Base-by-base conservation (phyloP, 768 basidiomycete genomes). In the Arthromyces matolae region DNA sequence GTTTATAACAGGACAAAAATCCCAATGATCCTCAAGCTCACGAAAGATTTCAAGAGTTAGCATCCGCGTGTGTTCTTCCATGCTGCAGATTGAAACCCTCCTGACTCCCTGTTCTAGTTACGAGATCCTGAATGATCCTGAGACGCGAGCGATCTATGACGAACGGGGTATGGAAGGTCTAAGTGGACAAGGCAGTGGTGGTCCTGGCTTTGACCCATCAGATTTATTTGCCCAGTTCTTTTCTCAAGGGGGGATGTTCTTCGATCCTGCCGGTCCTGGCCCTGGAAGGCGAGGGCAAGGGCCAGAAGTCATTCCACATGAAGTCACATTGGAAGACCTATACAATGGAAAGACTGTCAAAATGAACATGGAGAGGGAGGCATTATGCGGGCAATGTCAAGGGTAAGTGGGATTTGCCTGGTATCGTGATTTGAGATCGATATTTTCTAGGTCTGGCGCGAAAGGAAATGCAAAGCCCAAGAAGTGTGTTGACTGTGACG, bases 261-360 rank as follows among this genome's bases (percentile, higher is more conserved):
- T 91, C 59, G 77, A 80, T 45, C 87, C 58, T 5, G 56, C 87
- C 58, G 81, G 77, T 36, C 76, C 81, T 42, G 77, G 75, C 25
- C 53, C 58, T 28, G 64, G 64, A 12, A 62, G 71, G 50, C 69
- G 78, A 53, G 71, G 71, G 12, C 83, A 80, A 57, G 86, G 86
- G 13, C 75, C 86, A 56, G 84, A 93, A 18, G 71, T 84, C 37
- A 82, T 92, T 53, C 80, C 83, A 3, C 87, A 94, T 63, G 77
- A 89, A 32, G 89, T 95, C 44, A 86, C 89, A 4, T 75, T 98
- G 24, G 94, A 96, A 66, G 94, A 98, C 63, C 71, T 94, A 18
- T 97, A 92, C 68, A 89, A 86, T 47, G 95, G 94, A 24, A 94
- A 93, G 67, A 79, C 77, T 8, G 84, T 93, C 47, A 89, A 84